A percentile compares a stretch with the other conserved stretches of the same genome.
Evolutionary conservation across 192 early-diverging fungal species (phyloP).

Genomic region (Lobosporangium transversale): DNA sequence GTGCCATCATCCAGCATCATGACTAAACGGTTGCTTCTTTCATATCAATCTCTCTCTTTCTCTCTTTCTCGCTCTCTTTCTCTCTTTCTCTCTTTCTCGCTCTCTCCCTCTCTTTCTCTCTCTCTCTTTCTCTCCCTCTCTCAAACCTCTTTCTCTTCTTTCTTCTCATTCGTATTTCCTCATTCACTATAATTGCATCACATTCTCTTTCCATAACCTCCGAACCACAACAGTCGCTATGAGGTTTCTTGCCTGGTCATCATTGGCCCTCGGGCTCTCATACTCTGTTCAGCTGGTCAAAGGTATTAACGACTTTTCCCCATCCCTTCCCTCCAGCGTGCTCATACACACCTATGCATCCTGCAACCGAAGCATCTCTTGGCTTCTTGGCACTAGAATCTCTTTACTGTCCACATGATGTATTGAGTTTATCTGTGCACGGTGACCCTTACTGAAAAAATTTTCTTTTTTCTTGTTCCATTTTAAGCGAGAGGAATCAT

Average conservation of each 20-base stretch:
- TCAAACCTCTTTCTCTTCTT: neutral
- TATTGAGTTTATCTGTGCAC: slow-evolving; percentile 1
- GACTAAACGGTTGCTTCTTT: too few species aligned
- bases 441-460: too few species aligned
- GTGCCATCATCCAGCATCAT: too few species aligned
- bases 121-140: neutral
- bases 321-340: neutral
- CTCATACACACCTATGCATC: neutral
- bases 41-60: too few species aligned
- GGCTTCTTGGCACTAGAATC: neutral
- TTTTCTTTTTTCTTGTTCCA: neutral
- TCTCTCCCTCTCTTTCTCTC: neutral
- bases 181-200: neutral
- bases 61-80: neutral
- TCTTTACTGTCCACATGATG: neutral
- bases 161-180: neutral
- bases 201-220: neutral
- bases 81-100: neutral
- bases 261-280: slow-evolving; percentile 29
- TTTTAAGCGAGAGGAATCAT: slow-evolving; percentile 16
- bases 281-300: slow-evolving; percentile 12
- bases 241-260: slow-evolving; percentile 14
- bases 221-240: too few species aligned
- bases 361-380: neutral
- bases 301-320: slow-evolving; percentile 9